A percentile compares a stretch with the other conserved stretches of the same genome.
These are phyloP conservation scores for Apophysomyces variabilis DNA, from an alignment of 371 early-diverging fungal genomes.

Conservation along the genomic window DNA sequence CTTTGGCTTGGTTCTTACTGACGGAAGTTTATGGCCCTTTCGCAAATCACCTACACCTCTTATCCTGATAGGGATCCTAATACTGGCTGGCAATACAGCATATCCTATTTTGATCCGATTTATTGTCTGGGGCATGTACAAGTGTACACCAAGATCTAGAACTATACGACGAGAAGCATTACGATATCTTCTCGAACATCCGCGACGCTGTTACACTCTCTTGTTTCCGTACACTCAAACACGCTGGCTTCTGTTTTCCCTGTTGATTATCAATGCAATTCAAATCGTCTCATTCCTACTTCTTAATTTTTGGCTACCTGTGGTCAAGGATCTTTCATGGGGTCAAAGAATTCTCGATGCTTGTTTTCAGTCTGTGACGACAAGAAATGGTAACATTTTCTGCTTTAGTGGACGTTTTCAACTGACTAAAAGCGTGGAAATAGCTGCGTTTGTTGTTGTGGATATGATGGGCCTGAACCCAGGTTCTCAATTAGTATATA, in stretches of 20 bases:
- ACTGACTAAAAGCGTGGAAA: neutral
- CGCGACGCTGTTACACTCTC: conserved; percentile 50
- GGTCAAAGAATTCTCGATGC: conserved; percentile 37
- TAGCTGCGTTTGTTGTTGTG: conserved; percentile 37
- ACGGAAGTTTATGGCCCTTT: conserved; percentile 46
- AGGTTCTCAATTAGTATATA: conserved; percentile 32
- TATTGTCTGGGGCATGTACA: conserved; percentile 40
- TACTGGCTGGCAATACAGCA: conserved; percentile 50
- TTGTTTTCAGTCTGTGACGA: conserved; percentile 45
- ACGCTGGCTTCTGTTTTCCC: conserved; percentile 41
- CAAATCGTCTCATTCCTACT: conserved; percentile 38
- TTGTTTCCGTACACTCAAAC: conserved; percentile 45
- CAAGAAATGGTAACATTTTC: conserved; percentile 38
- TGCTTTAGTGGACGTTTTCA: neutral
- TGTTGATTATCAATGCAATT: conserved; percentile 35
- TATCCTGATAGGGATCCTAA: conserved; percentile 28
- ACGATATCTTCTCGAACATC: conserved; percentile 43
- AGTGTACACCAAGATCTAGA: conserved; percentile 33
- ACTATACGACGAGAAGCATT: conserved; percentile 39
- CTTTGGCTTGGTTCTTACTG: conserved; percentile 33
- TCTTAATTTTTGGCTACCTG: conserved; percentile 45
- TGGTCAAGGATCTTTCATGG: conserved; percentile 31
- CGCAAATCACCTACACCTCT: conserved; percentile 33
- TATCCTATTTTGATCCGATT: conserved; percentile 42
- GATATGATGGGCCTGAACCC: conserved; percentile 33